Base-by-base conservation (phyloP, 441 rosid genomes). In the Pelargonium citronellum region DNA sequence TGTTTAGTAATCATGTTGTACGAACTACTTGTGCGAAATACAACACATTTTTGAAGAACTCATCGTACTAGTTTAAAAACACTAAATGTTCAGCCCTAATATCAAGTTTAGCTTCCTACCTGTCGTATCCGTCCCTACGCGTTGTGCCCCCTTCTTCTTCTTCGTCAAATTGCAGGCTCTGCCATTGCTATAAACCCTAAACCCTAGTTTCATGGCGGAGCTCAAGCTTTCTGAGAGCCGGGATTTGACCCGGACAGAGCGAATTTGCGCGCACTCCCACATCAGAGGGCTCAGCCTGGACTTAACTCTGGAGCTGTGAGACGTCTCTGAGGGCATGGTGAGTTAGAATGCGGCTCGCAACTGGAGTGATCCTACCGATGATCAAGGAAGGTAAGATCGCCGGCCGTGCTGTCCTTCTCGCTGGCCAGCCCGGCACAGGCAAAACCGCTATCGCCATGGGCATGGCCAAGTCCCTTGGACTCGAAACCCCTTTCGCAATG, bases 401-500 rank as follows among this genome's bases (percentile, higher is more conserved):
- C 0, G 98, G 96, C 2, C 87, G 96, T 12, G 97, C 96, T 1
- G 88, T 93, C 44, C 90, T 93, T 13, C 80, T 91, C 0, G 98
- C 96, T 1, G 98, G 97, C 0, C 98, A 93, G 16, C 97, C 98
- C 0, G 98, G 98, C 10, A 91, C 97, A 0, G 97, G 98, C 1
- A 93, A 93, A 71, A 93, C 97, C 0, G 97, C 97, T 7, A 91
- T 91, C 39, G 98, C 98, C 0, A 93, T 93, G 97, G 98, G 98
- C 16, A 87, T 93, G 93, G 98, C 98, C 16, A 93, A 91, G 76
- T 93, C 98, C 1, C 86, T 93, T 0, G 98, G 98, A 5, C 84
- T 83, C 19, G 98, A 93, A 71, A 93, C 98, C 34, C 97, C 98
- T n/a, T 93, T 93, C 49, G 91, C 98, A 0, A 89, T 91, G 96